Percentiles rank a stretch among this genome's conserved stretches.
Evolutionary conservation across 345 rosid genomes (phyloP).

Genomic region (Citrus mangshanensis): DNA sequence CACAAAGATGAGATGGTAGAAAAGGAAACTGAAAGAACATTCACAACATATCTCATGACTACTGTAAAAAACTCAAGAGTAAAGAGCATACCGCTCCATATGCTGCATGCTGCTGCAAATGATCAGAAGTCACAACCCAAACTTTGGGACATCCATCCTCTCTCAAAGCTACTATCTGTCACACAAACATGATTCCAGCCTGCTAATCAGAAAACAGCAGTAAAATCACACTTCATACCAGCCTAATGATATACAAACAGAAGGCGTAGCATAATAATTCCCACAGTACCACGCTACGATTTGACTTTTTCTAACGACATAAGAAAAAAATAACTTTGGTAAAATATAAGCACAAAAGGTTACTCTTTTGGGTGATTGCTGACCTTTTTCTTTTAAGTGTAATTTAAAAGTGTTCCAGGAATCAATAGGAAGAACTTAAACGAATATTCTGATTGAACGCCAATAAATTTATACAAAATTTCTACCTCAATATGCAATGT

Average conservation of each 20-base stretch:
- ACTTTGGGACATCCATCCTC: constrained; percentile 93
- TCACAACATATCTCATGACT: background rate
- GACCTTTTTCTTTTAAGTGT: background rate
- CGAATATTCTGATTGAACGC: background rate
- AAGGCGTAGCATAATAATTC: background rate
- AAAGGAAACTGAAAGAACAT: constrained; percentile 1
- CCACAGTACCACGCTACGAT: background rate
- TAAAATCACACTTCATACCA: constrained; percentile 1
- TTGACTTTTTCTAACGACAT: background rate
- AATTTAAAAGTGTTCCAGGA: background rate
- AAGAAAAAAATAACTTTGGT: background rate
- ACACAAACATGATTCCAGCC: constrained; percentile 11
- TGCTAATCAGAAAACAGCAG: constrained; percentile 10
- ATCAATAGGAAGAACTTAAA: background rate
- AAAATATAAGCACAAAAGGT: background rate
- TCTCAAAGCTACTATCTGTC: constrained; percentile 79
- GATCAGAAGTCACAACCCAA: constrained; percentile 96
- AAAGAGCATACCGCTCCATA: constrained; percentile 77
- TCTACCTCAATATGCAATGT: background rate
- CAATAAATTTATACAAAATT: background rate
- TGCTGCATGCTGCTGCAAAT: constrained; percentile 74
- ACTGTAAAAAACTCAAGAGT: background rate
- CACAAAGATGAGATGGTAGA: background rate
- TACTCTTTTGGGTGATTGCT: background rate
- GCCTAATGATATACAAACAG: background rate